A percentile compares a stretch with the other conserved stretches of the same genome.
Conservation (phyloP, 2,329 filamentous ascomycete species). For the Dactylellina haptotyla region DNA sequence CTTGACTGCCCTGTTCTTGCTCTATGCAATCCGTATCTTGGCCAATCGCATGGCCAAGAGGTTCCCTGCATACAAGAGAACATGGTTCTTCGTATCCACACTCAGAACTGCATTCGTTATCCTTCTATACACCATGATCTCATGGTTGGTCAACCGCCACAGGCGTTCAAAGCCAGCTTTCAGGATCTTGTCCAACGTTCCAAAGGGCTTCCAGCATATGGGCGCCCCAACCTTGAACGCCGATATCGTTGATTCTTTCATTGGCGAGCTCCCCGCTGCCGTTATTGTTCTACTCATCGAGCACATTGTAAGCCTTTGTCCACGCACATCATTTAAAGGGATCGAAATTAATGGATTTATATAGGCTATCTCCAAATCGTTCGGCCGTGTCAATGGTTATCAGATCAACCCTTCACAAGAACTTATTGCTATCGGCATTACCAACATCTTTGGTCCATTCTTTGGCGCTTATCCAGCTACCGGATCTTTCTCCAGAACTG, state of each 20-base stretch:
- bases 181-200: constrained; percentile 78
- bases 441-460: constrained; percentile 89
- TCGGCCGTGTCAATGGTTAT: constrained; percentile 95
- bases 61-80: constrained; percentile 74
- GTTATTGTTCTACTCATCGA: constrained; percentile 96
- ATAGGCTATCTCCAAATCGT: constrained; percentile 86
- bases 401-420: constrained; percentile 95
- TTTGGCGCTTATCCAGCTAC: constrained; percentile 91
- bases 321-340: background rate
- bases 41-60: constrained; percentile 72
- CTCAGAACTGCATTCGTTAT: constrained; percentile 92
- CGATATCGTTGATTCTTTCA: constrained; percentile 74
- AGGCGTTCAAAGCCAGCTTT: constrained; percentile 73
- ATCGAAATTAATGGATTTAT: background rate
- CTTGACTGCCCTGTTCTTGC: constrained; percentile 78
- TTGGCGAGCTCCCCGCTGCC: constrained; percentile 78
- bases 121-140: constrained; percentile 88
- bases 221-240: constrained; percentile 75
- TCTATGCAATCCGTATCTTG: constrained; percentile 80
- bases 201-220: constrained; percentile 84
- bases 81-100: constrained; percentile 90
- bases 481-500: constrained; percentile 93
- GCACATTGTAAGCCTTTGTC: constrained; percentile 73
- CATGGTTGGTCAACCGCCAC: constrained; percentile 81
- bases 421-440: constrained; percentile 90